Evolutionary conservation across 73 alveolate species (phyloP).

Genomic region (Blepharisma stoltei): DNA sequence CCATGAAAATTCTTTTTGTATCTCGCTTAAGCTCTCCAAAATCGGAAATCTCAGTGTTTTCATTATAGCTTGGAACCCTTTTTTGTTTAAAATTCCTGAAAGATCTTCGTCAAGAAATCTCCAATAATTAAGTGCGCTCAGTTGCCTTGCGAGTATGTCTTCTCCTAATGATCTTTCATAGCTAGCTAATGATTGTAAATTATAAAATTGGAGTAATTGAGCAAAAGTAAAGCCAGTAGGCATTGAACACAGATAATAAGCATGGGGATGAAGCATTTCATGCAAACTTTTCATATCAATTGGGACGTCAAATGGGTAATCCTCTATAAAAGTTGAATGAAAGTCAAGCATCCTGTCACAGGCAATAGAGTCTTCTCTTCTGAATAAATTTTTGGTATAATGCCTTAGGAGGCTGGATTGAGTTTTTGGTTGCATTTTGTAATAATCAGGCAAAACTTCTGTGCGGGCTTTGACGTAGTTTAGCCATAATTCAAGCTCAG

Average conservation of each 20-base stretch:
- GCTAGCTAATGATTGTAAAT: slow-evolving; percentile 48
- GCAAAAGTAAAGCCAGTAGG: slow-evolving; percentile 37
- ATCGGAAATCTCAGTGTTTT: not conserved
- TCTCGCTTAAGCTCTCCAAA: slow-evolving; percentile 8
- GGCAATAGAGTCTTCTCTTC: not conserved
- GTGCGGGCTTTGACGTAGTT: not conserved
- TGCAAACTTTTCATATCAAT: slow-evolving; percentile 46
- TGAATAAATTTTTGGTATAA: not conserved
- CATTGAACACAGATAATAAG: slow-evolving; percentile 44
- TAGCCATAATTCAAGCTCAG: not conserved
- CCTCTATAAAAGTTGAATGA: slow-evolving; percentile 41
- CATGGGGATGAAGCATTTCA: slow-evolving; percentile 58
- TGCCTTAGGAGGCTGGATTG: not conserved
- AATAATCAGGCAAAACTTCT: not conserved
- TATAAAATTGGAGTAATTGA: slow-evolving; percentile 39
- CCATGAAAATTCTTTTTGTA: not conserved
- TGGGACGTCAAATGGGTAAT: slow-evolving; percentile 47
- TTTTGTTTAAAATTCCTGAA: not conserved
- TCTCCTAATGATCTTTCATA: slow-evolving; percentile 55
- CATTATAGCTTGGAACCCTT: not conserved
- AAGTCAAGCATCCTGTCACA: slow-evolving; percentile 38
- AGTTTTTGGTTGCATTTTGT: not conserved
- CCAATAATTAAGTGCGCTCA: slow-evolving; percentile 49
- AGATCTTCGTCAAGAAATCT: slow-evolving; percentile 32
- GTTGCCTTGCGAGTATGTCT: slow-evolving; percentile 44